Evolutionary conservation across 768 basidiomycete species (phyloP), one percentile per base, ranked within the genome.

Genomic region (Boletus coccyginus): DNA sequence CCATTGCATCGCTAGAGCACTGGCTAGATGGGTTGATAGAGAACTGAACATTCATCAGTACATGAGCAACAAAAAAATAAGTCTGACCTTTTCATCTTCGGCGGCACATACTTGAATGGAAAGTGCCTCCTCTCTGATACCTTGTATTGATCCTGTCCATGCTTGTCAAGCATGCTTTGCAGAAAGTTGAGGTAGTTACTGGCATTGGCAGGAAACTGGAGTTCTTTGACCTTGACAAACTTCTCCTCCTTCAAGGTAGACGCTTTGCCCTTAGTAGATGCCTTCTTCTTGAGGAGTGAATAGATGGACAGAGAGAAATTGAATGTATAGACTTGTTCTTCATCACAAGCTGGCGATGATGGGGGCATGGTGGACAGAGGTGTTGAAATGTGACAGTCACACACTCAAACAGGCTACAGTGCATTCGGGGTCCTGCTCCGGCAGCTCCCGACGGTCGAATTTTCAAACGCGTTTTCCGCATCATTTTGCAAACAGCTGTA

Each of bases 81-180:
- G 5, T 3, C 38, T 16, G 6, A 61, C 50, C 21, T 16, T 61
- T 56, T 60, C 3, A 7, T 40, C 36, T 50, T 53, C 6, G n/a
- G 48, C 2, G 13, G 33, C 6, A 57, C 27, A 35, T 50, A 62
- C 44, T 55, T 60, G 56, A 58, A 60, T 38, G 51, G 33, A 41
- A 52, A 62, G 27, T 0, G 5, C n/a, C 38, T 51, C 1, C 14
- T 43, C 74, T 75, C 80, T 0, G 29, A 43, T 0, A 75, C 6
- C 0, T 24, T 53, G 44, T 50, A 60, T 4, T 57, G 45, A 2
- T 53, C 46, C 7, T 57, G 41, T 2, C 50, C 38, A 43, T 62
- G 59, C 58, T 57, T 62, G 8, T 52, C 36, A 3, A 27, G 61
- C 1, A 52, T 17, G 8, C 48, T 53, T 27, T 21, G 38, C 1